Evolutionary conservation across 768 basidiomycete genomes (phyloP).

Genomic region (Collybiopsis confluens): DNA sequence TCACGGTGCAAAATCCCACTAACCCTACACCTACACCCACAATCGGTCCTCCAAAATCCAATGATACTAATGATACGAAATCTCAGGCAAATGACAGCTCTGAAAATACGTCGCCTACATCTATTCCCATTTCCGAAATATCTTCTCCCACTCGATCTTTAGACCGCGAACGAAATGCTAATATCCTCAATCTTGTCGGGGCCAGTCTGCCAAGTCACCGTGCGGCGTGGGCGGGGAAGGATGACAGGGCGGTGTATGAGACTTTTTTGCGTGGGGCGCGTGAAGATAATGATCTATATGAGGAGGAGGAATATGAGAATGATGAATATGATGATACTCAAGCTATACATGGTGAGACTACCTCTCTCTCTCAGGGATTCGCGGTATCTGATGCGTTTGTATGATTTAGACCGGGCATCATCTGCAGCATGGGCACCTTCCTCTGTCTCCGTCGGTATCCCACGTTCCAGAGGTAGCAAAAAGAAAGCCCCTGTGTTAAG

Average conservation of each 20-base stretch:
- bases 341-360: neutral
- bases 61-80: neutral
- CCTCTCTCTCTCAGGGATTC: neutral
- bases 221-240: conserved; percentile 50
- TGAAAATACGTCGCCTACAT: neutral
- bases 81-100: neutral
- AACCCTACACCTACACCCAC: too few species aligned
- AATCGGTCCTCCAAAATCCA: neutral
- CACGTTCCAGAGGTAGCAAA: neutral
- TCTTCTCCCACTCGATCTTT: too few species aligned
- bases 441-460: conserved; percentile 1
- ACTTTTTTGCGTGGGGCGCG: conserved; percentile 26
- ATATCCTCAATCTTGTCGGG: conserved; percentile 44
- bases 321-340: conserved; percentile 22
- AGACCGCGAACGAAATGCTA: conserved; percentile 20
- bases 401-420: neutral
- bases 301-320: conserved; percentile 43
- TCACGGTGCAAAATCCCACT: neutral
- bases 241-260: conserved; percentile 44
- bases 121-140: neutral
- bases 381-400: neutral
- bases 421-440: neutral
- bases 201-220: conserved; percentile 50
- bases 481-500: neutral
- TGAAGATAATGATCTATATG: too few species aligned